Evolutionary conservation across 495 filamentous ascomycete species (phyloP), one percentile per base, ranked within the genome.

Genomic region (Penicillium coprophilum): DNA sequence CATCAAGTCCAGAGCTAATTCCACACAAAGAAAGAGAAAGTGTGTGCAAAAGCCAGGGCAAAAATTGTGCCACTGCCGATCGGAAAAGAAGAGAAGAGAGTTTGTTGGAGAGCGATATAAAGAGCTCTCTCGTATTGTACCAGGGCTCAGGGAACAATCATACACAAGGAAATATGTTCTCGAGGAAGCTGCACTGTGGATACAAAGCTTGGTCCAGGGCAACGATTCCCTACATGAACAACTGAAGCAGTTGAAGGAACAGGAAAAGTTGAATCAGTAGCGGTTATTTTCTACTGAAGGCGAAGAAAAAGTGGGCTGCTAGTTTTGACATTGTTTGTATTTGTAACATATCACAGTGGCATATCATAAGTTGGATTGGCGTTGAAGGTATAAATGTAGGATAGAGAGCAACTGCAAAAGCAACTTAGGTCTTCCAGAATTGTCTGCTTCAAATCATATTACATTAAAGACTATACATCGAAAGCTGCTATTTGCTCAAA

Each of bases 41-140:
- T 67, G 65, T 36, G 47, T 62, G 4, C 65, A 67, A 32, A 60
- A 48, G 36, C 54, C 65, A 15, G 65, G 65, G 8, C 65, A 67
- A 36, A 53, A 53, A 32, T 36, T 65, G 12, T 67, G 65, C 49
- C 65, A 67, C 43, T 67, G 65, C 32, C 62, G 55, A 13, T 62
- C 65, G 4, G 65, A 67, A 21, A 67, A 67, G 53, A 67, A 58
- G 38, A 56, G 62, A 17, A 50, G 65, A n/a, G 65, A 67, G 50
- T 30, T 57, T 43, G 45, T 67, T 40, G 38, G 49, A 31, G 43
- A 60, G n/a, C 44, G 62, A 24, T 67, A 67, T 52, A 54, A 44
- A 12, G 51, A 60, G 17, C 34, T 67, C 15, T 65, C 56, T 4
- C 34, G 47, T 1, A 17, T 58, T 19, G 65, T 67, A 5, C 65